Conservation (phyloP, 257 asterid genomes). For the Solanum dulcamara region DNA sequence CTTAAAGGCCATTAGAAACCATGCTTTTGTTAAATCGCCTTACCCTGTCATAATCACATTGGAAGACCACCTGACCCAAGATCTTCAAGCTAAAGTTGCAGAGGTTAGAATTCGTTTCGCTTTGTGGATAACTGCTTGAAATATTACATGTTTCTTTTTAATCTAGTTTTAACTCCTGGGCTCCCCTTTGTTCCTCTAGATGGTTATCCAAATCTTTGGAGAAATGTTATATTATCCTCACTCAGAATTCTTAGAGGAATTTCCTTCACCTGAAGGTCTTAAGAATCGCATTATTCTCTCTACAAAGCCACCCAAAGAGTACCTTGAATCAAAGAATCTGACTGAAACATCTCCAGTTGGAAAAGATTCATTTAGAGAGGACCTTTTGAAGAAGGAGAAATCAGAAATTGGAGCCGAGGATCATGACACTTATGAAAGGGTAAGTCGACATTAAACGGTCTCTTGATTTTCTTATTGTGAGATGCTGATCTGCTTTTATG, state of each 20-base stretch:
- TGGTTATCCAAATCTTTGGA: conserved; percentile 71
- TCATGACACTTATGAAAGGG: conserved; percentile 30
- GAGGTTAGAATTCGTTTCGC: conserved; percentile 30
- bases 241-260: conserved; percentile 46
- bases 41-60: conserved; percentile 82
- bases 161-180: not conserved
- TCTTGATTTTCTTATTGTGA: not conserved
- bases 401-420: conserved; percentile 1
- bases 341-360: conserved; percentile 32
- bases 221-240: conserved; percentile 73
- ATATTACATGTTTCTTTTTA: not conserved
- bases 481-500: not conserved
- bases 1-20: conserved; percentile 60
- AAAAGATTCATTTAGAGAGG: conserved; percentile 48
- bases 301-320: conserved; percentile 88
- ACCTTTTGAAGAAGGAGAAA: conserved; percentile 9
- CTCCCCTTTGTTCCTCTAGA: conserved; percentile 29
- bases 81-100: conserved; percentile 88
- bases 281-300: conserved; percentile 71
- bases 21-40: conserved; percentile 70
- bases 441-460: conserved; percentile 1
- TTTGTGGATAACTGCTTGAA: not conserved
- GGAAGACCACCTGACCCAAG: conserved; percentile 89
- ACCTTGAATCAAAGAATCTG: conserved; percentile 37
- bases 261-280: conserved; percentile 74